These are phyloP conservation scores for Purpureocillium lavendulum DNA, from an alignment of 2,329 filamentous ascomycete genomes.

Conservation along the genomic window DNA sequence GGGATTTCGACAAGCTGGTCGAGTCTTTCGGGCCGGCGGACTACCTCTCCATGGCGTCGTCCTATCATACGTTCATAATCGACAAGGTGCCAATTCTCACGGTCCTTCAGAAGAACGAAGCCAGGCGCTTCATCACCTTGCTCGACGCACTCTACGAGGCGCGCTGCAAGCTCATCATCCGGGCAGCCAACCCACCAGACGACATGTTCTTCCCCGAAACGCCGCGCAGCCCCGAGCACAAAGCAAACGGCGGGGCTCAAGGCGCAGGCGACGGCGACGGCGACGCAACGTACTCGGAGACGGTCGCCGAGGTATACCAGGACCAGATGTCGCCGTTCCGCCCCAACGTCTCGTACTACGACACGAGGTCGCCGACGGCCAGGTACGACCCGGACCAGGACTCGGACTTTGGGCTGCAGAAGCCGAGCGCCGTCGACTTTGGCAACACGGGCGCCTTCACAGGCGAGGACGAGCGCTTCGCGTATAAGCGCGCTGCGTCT, in stretches of 20 bases:
- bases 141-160: constrained; percentile 76
- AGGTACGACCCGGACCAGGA: constrained; percentile 49
- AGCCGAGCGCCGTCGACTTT: constrained; percentile 48
- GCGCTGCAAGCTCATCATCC: constrained; percentile 66
- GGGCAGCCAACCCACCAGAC: constrained; percentile 60
- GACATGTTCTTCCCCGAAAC: constrained; percentile 68
- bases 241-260: background rate
- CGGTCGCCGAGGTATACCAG: constrained; percentile 62
- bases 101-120: constrained; percentile 68
- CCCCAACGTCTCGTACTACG: constrained; percentile 66
- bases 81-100: constrained; percentile 61
- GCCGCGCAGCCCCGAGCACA: constrained; percentile 11
- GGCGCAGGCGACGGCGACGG: constrained; percentile 10
- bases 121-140: constrained; percentile 69
- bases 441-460: constrained; percentile 60
- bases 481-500: constrained; percentile 68
- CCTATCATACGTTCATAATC: constrained; percentile 70
- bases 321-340: constrained; percentile 70
- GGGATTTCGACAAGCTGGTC: constrained; percentile 63
- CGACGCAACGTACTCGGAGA: constrained; percentile 34
- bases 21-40: constrained; percentile 67
- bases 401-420: constrained; percentile 41
- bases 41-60: constrained; percentile 74
- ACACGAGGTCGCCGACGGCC: constrained; percentile 33
- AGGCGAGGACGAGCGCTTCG: constrained; percentile 74